Percentiles rank a stretch among this genome's conserved stretches.
phyloP scores from a whole-genome alignment of 495 filamentous ascomycete genomes.

The Physcia stellaris region DNA sequence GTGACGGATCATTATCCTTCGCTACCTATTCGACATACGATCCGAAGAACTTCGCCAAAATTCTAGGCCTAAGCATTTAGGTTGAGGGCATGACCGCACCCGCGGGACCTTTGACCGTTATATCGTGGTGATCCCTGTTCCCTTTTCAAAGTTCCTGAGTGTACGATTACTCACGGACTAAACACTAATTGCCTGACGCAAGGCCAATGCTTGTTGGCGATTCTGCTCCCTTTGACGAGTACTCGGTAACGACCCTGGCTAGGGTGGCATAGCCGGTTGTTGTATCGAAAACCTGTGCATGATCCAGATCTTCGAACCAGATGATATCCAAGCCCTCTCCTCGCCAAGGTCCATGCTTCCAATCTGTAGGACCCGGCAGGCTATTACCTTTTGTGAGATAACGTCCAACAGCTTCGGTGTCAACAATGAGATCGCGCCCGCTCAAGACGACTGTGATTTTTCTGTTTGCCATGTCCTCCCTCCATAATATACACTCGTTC shows the following conservation, averaged over 20 bases:
- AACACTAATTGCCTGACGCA: too few relatives aligned
- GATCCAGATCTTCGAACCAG: conserved; percentile 50
- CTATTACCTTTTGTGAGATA: conserved; percentile 34
- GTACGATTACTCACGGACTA: too few relatives aligned
- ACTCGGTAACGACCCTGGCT: conserved; percentile 20
- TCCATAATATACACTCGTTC: conserved; percentile 54
- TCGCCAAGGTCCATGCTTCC: conserved; percentile 31
- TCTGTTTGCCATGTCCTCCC: conserved; percentile 37
- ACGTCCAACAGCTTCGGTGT: conserved; percentile 40
- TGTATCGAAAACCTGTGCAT: conserved; percentile 54
- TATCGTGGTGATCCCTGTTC: too few relatives aligned
- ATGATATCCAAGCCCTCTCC: conserved; percentile 42
- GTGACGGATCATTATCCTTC: too few relatives aligned
- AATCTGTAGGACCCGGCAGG: conserved; percentile 9
- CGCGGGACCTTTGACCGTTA: too few relatives aligned
- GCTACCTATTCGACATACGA: too few relatives aligned
- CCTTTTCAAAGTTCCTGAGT: too few relatives aligned
- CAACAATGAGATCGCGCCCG: conserved; percentile 50
- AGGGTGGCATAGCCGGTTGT: conserved; percentile 25
- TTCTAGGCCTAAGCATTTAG: too few relatives aligned
- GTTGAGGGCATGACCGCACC: too few relatives aligned
- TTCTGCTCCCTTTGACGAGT: conserved; percentile 6
- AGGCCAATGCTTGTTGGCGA: too few relatives aligned
- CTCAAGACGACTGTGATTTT: conserved; percentile 41
- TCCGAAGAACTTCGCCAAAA: too few relatives aligned